Evolutionary conservation across 2,329 filamentous ascomycete species (phyloP).

Genomic region (Lasiodiplodia sp.): DNA sequence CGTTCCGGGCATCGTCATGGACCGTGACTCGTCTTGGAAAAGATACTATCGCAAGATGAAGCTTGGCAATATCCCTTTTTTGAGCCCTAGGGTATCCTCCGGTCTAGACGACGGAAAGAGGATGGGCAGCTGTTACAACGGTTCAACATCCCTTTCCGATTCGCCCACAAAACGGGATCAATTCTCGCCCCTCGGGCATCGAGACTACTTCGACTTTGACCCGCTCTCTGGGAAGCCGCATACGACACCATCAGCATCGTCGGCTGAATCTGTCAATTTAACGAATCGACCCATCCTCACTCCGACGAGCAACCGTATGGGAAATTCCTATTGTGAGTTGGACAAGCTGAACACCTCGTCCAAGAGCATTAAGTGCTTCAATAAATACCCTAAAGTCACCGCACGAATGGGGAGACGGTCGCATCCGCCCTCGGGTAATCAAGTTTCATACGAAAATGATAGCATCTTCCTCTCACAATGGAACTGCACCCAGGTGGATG

Average conservation of each 20-base stretch:
- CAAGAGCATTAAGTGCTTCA: neutral
- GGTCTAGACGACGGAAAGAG: neutral
- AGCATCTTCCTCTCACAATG: neutral
- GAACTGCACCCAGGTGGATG: conserved; percentile 16
- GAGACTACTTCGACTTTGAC: conserved; percentile 3
- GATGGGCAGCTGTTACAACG: neutral
- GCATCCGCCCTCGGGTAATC: no score
- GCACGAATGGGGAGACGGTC: neutral
- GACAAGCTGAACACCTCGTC: neutral
- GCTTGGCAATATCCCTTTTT: conserved; percentile 11
- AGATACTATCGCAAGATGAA: conserved; percentile 13
- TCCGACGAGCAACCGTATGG: conserved; percentile 1
- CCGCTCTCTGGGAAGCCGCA: neutral
- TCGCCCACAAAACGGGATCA: neutral
- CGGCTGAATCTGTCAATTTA: neutral
- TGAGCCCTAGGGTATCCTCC: neutral
- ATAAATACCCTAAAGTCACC: no score
- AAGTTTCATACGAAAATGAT: conserved; percentile 3
- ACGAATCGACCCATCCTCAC: conserved; percentile 1
- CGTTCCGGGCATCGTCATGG: conserved; percentile 7
- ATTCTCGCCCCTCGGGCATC: neutral
- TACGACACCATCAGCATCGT: neutral
- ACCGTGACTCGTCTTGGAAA: conserved; percentile 18
- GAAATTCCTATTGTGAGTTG: neutral
- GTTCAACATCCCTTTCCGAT: neutral